A percentile compares a stretch with the other conserved stretches of the same genome.
phyloP scores from a whole-genome alignment of 2,329 filamentous ascomycete species.

The Colletotrichum sp. region DNA sequence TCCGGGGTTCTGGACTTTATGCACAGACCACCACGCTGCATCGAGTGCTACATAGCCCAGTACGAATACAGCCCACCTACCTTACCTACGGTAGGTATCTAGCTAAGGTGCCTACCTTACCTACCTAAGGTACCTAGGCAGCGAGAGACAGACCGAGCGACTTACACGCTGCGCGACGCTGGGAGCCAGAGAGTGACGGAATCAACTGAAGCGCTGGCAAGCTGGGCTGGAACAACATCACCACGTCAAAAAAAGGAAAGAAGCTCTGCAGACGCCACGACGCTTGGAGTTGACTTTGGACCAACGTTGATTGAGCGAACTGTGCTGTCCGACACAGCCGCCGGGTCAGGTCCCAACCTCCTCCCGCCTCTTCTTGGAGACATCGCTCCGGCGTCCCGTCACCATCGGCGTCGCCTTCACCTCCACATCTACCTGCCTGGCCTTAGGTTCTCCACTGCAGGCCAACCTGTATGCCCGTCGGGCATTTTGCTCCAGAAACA shows the following conservation, averaged over 20 bases:
- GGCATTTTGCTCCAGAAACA: conserved; percentile 9
- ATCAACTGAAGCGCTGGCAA: background rate
- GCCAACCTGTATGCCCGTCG: background rate
- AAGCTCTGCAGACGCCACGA: background rate
- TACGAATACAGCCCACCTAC: too few species aligned
- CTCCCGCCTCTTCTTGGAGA: background rate
- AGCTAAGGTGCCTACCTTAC: background rate
- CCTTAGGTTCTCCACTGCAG: background rate
- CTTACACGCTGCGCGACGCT: background rate
- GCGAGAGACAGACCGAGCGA: background rate
- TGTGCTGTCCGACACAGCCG: background rate
- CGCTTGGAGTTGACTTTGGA: background rate
- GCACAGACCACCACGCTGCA: background rate
- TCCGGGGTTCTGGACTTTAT: background rate
- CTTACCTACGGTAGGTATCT: too few species aligned
- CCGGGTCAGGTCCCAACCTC: background rate
- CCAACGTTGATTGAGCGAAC: background rate
- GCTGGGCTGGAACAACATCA: background rate
- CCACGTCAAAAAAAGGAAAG: background rate
- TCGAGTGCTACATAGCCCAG: background rate
- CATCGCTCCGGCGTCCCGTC: background rate
- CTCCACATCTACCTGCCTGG: background rate
- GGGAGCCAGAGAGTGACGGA: background rate
- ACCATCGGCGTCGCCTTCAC: background rate
- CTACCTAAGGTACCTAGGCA: background rate